Percentiles rank a stretch among this genome's conserved stretches.
Conservation (phyloP, 352 stramenopile genomes). For the Pythium scleroteichum region DNA sequence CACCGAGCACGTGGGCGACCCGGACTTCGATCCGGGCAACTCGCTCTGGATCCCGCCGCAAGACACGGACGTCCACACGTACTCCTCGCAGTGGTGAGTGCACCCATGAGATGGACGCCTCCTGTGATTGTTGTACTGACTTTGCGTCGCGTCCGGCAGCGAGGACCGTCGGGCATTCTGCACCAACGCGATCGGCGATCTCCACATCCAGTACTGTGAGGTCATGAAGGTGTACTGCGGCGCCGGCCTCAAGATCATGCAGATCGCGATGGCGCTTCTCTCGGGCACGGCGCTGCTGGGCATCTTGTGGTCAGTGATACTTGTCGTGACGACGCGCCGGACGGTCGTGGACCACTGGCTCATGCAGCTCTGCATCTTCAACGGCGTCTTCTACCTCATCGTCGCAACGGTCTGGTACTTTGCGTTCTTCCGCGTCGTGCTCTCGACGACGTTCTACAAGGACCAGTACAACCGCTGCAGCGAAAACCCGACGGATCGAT, state of each 20-base stretch:
- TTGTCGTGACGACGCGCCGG: constrained; percentile 53
- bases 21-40: constrained; percentile 69
- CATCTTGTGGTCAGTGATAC: constrained; percentile 47
- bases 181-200: constrained; percentile 48
- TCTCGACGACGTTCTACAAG: constrained; percentile 79
- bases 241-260: constrained; percentile 49
- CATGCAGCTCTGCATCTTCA: constrained; percentile 70
- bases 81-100: constrained; percentile 61
- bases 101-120: background rate
- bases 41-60: constrained; percentile 77
- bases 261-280: constrained; percentile 54
- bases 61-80: constrained; percentile 53
- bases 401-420: constrained; percentile 68
- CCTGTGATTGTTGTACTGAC: too few relatives aligned
- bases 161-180: constrained; percentile 46
- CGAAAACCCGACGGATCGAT: constrained; percentile 52
- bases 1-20: constrained; percentile 72
- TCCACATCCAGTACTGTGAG: constrained; percentile 76
- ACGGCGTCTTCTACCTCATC: constrained; percentile 46
- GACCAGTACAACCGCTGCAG: constrained; percentile 76
- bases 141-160: too few relatives aligned
- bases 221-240: constrained; percentile 77
- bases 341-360: constrained; percentile 71
- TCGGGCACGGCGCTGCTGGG: constrained; percentile 48
- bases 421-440: constrained; percentile 56